Base-by-base conservation (phyloP, 257 asterid species). In the Agastache rugosa region DNA sequence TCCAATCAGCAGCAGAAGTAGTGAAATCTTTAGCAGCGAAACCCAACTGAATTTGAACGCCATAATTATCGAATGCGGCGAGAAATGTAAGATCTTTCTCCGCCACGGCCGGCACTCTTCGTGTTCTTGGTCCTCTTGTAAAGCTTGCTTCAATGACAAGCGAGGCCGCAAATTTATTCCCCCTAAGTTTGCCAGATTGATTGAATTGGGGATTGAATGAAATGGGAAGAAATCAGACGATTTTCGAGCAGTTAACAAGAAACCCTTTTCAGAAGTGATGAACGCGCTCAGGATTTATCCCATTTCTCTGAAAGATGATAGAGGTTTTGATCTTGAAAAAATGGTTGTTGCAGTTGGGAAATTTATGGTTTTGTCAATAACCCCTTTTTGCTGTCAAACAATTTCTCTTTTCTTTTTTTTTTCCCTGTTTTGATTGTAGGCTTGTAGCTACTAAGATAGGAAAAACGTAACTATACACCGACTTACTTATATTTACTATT, bases 181-280 rank as follows among this genome's bases (percentile, higher is more conserved):
- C 59, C 89, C 93, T 79, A 89, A 84, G 78, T 89, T 87, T 84
- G 98, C 96, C 97, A 89, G 96, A 81, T 87, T 90, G 96, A 84
- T 87, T 81, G 80, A 80, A 76, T 81, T 35, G 63, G 55, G 16
- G 73, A 58, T 1, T 45, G 48, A 17, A 72, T 34, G 51, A 61
- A 44, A 20, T 23, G 51, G 19, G 31, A 27, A 37, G 16, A 1
- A 48, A 42, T 23, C 16, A 12, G 39, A 45, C 51, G 20, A 67
- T 59, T 25, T 29, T 27, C 19, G 11, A 63, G 29, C 45, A 47
- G 22, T 61, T 5, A 31, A n/a, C 12, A 59, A 20, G 44, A 47
- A 79, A 71, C 44, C 50, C 63, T 41, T 37, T 65, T 60, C 44
- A 16, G 31, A 50, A 65, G 73, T 2, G 53, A 64, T 7, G 62